Evolutionary conservation across 768 basidiomycete genomes (phyloP).

Genomic region (Pleurotus platypus): DNA sequence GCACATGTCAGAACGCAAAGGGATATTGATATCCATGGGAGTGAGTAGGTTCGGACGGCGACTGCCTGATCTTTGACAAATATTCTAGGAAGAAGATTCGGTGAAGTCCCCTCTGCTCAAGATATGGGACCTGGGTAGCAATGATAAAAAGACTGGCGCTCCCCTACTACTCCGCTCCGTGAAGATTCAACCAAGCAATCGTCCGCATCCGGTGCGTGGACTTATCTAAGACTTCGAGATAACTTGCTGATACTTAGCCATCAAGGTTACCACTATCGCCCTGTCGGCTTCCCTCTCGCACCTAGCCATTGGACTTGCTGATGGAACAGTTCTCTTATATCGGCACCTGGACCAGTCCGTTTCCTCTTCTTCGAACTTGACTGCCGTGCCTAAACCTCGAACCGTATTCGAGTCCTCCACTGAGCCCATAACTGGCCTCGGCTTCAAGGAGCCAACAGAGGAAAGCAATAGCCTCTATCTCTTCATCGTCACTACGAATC

Average conservation of each 20-base stretch:
- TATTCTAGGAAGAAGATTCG: slow-evolving; percentile 68
- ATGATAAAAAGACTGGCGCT: slow-evolving; percentile 58
- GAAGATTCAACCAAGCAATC: slow-evolving; percentile 70
- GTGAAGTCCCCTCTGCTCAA: slow-evolving; percentile 70
- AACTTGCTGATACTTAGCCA: not conserved
- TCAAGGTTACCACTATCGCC: slow-evolving; percentile 74
- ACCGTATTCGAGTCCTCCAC: slow-evolving; percentile 78
- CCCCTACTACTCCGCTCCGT: slow-evolving; percentile 70
- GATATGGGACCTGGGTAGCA: slow-evolving; percentile 82
- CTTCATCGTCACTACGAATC: slow-evolving; percentile 86
- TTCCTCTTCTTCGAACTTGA: slow-evolving; percentile 57
- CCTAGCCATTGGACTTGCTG: slow-evolving; percentile 90
- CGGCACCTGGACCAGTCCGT: slow-evolving; percentile 90
- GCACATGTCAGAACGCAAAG: slow-evolving; percentile 80
- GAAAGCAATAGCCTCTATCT: slow-evolving; percentile 51
- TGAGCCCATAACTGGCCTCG: slow-evolving; percentile 92
- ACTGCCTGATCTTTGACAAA: not conserved
- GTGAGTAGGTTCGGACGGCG: slow-evolving; percentile 40
- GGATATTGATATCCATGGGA: slow-evolving; percentile 84
- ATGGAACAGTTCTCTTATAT: slow-evolving; percentile 90
- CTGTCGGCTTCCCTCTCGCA: slow-evolving; percentile 75
- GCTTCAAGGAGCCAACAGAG: slow-evolving; percentile 67
- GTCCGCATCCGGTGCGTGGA: slow-evolving; percentile 69
- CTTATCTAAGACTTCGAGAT: not conserved
- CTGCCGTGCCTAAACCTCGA: slow-evolving; percentile 81